These are phyloP conservation scores for Vitis cinerea DNA, from an alignment of 164 flowering plant species.

Conservation along the genomic window DNA sequence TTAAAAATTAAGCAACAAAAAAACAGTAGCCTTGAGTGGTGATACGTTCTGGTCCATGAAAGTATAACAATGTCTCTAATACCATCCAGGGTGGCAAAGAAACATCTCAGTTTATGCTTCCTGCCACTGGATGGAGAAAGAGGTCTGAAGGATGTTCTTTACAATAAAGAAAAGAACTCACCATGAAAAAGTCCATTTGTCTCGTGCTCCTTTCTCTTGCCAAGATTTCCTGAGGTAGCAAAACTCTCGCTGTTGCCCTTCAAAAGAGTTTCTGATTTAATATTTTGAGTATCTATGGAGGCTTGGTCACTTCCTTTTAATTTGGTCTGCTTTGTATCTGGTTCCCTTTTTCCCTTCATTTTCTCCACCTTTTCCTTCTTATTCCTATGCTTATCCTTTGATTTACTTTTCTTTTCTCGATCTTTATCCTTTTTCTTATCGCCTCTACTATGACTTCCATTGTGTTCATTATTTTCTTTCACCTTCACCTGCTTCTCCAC, in stretches of 20 bases:
- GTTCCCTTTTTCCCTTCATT: conserved; percentile 8
- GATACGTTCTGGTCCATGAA: no score
- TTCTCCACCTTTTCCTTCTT: conserved; percentile 19
- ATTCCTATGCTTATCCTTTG: conserved; percentile 10
- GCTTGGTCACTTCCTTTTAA: conserved; percentile 3
- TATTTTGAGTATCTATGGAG: conserved; percentile 1
- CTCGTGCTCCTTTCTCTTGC: conserved; percentile 20
- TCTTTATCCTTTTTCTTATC: conserved; percentile 15
- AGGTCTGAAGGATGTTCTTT: not conserved
- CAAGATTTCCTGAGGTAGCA: conserved; percentile 10
- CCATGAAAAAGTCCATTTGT: conserved; percentile 21
- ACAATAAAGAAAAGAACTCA: conserved; percentile 17
- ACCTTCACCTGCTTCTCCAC: conserved; percentile 9
- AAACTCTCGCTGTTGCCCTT: conserved; percentile 2
- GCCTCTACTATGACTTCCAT: conserved; percentile 4
- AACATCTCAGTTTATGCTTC: no score
- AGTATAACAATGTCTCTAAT: no score
- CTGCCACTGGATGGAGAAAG: no score
- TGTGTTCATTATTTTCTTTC: conserved; percentile 11
- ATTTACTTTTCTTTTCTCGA: conserved; percentile 9
- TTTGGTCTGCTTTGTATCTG: conserved; percentile 4
- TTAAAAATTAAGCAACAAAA: no score
- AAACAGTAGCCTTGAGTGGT: no score
- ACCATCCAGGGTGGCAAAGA: no score
- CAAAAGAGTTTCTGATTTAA: not conserved